Conservation (phyloP, 805 yeast species). For the Teunomyces pallodes region DNA sequence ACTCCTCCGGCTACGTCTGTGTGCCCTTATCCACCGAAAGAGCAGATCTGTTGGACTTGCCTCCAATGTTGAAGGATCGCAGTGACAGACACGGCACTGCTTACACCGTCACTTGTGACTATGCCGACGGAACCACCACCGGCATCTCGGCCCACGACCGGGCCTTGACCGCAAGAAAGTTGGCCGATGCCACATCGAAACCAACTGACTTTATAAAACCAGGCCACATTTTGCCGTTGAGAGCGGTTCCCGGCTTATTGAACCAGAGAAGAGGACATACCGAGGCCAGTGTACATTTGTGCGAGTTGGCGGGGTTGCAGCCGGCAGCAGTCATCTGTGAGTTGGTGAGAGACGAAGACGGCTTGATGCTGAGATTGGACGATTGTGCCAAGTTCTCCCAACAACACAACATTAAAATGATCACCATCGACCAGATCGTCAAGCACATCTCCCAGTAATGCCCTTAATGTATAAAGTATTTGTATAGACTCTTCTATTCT, state of each 20-base stretch:
- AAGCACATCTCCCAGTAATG: slow-evolving; percentile 29
- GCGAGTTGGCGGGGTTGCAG: slow-evolving; percentile 68
- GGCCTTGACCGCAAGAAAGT: slow-evolving; percentile 70
- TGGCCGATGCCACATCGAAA: slow-evolving; percentile 59
- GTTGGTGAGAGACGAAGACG: slow-evolving; percentile 88
- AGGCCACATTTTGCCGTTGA: slow-evolving; percentile 89
- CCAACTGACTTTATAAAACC: slow-evolving; percentile 80
- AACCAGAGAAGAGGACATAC: slow-evolving; percentile 89
- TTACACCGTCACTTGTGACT: slow-evolving; percentile 90
- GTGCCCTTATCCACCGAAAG: slow-evolving; percentile 76
- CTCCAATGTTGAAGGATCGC: slow-evolving; percentile 61
- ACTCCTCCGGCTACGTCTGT: slow-evolving; percentile 90
- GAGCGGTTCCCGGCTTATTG: slow-evolving; percentile 87
- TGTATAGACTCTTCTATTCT: not conserved
- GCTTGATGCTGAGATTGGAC: slow-evolving; percentile 89
- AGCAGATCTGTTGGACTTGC: slow-evolving; percentile 80
- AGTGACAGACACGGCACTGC: slow-evolving; percentile 94
- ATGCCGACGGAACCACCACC: slow-evolving; percentile 85
- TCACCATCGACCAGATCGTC: slow-evolving; percentile 75
- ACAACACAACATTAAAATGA: slow-evolving; percentile 60
- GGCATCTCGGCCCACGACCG: slow-evolving; percentile 96
- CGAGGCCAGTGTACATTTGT: slow-evolving; percentile 91
- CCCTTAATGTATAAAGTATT: not conserved
- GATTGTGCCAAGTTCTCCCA: slow-evolving; percentile 76
- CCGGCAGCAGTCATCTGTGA: slow-evolving; percentile 95